phyloP scores from a whole-genome alignment of 768 basidiomycete genomes.

The Mycena venus region DNA sequence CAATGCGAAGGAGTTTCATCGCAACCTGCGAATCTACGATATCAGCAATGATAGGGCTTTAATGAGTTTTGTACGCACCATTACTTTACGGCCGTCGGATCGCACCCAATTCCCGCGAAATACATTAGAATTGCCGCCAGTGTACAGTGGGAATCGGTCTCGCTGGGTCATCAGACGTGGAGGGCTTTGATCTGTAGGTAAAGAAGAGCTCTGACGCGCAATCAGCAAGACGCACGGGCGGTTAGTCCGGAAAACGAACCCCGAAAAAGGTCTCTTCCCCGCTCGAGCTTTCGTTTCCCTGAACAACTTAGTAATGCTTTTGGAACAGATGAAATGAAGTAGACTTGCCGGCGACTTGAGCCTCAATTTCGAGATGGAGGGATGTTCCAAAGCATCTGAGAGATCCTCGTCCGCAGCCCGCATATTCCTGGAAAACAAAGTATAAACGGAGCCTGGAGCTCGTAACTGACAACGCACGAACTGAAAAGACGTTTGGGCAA shows the following conservation, averaged over 20 bases:
- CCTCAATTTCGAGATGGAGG: slow-evolving; percentile 4
- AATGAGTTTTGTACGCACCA: slow-evolving; percentile 10
- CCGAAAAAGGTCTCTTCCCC: slow-evolving; percentile 9
- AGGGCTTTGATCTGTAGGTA: background rate
- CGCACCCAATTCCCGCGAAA: slow-evolving; percentile 8
- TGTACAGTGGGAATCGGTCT: slow-evolving; percentile 12
- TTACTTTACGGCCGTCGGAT: slow-evolving; percentile 3
- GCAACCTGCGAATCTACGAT: slow-evolving; percentile 8
- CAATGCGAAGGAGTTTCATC: slow-evolving; percentile 12
- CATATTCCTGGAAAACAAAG: slow-evolving; percentile 7
- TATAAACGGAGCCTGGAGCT: slow-evolving; percentile 8
- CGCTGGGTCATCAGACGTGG: slow-evolving; percentile 3
- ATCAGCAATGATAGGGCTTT: background rate
- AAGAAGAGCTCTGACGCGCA: slow-evolving; percentile 6
- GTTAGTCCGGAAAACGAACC: slow-evolving; percentile 7
- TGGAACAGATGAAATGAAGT: slow-evolving; percentile 5
- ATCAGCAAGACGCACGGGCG: slow-evolving; percentile 4
- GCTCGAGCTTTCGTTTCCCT: slow-evolving; percentile 5
- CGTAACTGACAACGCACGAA: slow-evolving; percentile 10
- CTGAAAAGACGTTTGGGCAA: slow-evolving; percentile 1
- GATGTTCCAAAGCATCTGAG: background rate
- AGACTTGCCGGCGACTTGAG: slow-evolving; percentile 9
- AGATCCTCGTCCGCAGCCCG: slow-evolving; percentile 8
- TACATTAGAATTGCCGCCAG: slow-evolving; percentile 9
- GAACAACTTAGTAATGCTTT: slow-evolving; percentile 9